Evolutionary conservation across 257 asterid species (phyloP).

Genomic region (Ilex aquifolium): DNA sequence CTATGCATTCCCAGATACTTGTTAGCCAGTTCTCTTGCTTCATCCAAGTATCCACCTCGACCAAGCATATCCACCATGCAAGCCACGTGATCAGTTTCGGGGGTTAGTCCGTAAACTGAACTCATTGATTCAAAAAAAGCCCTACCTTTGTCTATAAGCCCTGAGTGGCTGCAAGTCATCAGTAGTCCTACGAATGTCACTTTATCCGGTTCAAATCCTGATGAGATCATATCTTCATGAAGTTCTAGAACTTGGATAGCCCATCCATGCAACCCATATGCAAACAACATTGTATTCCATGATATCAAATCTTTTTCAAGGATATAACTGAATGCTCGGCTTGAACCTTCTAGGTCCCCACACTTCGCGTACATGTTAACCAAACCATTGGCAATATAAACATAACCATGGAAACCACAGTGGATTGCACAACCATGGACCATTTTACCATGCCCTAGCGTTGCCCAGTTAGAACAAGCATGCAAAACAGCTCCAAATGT

Average conservation of each 20-base stretch:
- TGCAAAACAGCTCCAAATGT: conserved; percentile 66
- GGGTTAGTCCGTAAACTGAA: conserved; percentile 30
- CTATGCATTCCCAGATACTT: conserved; percentile 17
- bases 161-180: conserved; percentile 77
- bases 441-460: conserved; percentile 25
- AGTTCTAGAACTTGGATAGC: conserved; percentile 29
- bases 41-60: conserved; percentile 46
- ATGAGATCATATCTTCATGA: conserved; percentile 41
- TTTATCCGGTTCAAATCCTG: conserved; percentile 55
- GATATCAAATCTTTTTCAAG: not conserved
- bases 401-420: conserved; percentile 34
- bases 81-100: conserved; percentile 55
- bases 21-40: conserved; percentile 41
- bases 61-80: conserved; percentile 68
- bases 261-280: not conserved
- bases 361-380: conserved; percentile 1
- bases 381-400: conserved; percentile 23
- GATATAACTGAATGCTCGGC: not conserved
- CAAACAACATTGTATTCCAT: conserved; percentile 2
- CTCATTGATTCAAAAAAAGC: conserved; percentile 47
- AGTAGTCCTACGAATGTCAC: conserved; percentile 71
- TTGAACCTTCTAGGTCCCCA: conserved; percentile 1
- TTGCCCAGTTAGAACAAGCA: conserved; percentile 48
- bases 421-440: conserved; percentile 41
- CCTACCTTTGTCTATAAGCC: conserved; percentile 43